These are phyloP conservation scores for Arabidopsis hybrid DNA, from an alignment of 441 rosid species.

Conservation along the genomic window DNA sequence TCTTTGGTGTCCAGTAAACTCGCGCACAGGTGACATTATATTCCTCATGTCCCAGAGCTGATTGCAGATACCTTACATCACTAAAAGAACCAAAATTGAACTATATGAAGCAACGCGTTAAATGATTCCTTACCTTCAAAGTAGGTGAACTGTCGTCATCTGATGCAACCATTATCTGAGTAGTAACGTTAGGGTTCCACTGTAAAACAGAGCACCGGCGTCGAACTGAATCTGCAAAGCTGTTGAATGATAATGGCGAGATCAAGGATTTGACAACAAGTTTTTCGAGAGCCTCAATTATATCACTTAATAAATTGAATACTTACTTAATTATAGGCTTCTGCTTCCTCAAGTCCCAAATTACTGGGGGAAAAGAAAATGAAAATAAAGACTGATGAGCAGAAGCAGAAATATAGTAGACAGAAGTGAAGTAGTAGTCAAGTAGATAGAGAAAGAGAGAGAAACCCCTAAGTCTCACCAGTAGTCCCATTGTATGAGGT, in stretches of 20 bases:
- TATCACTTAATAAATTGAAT: conserved; percentile 17
- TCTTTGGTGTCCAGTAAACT: conserved; percentile 89
- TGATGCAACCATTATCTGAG: conserved; percentile 97
- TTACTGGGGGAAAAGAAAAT: conserved; percentile 54
- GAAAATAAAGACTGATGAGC: conserved; percentile 15
- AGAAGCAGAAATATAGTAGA: conserved; percentile 17
- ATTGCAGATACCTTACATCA: conserved; percentile 36
- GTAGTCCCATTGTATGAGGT: conserved; percentile 95
- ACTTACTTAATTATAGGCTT: conserved; percentile 92
- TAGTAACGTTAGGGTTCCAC: conserved; percentile 99
- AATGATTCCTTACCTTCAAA: conserved; percentile 66
- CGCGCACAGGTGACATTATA: conserved; percentile 82
- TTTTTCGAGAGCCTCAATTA: conserved; percentile 13
- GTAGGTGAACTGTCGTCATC: conserved; percentile 92
- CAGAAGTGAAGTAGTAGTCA: conserved; percentile 20
- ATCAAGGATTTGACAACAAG: conserved; percentile 40
- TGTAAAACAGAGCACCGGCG: conserved; percentile 98
- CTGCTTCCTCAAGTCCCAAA: conserved; percentile 99
- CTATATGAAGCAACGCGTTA: conserved; percentile 19
- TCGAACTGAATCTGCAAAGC: conserved; percentile 88
- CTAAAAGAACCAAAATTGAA: conserved; percentile 22
- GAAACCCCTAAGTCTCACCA: conserved; percentile 60
- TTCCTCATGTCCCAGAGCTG: conserved; percentile 99
- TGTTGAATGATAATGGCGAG: conserved; percentile 51
- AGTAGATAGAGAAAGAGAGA: conserved; percentile 10